phyloP scores from a whole-genome alignment of 1,284 basidiomycete genomes.

The Mycena sp. region DNA sequence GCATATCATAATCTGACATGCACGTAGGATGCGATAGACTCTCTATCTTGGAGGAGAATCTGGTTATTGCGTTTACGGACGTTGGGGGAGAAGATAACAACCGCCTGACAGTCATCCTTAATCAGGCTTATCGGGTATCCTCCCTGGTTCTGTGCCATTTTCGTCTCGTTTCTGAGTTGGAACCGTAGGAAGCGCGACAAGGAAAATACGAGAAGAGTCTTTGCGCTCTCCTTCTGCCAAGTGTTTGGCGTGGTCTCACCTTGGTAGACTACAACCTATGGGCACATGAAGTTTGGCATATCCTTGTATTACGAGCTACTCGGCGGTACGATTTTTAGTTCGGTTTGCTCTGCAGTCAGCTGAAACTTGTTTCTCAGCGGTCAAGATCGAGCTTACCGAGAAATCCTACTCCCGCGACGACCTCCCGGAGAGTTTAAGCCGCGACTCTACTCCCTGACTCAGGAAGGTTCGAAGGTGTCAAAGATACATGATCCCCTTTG shows the following conservation, averaged over 20 bases:
- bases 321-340: slow-evolving; percentile 60
- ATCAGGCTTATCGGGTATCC: slow-evolving; percentile 71
- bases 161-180: slow-evolving; percentile 17
- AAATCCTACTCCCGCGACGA: slow-evolving; percentile 70
- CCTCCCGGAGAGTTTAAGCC: slow-evolving; percentile 63
- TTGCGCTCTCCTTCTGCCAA: slow-evolving; percentile 71
- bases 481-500: slow-evolving; percentile 70
- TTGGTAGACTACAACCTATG: slow-evolving; percentile 74
- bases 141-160: slow-evolving; percentile 38
- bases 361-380: slow-evolving; percentile 49
- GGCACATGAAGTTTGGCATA: slow-evolving; percentile 82
- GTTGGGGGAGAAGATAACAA: slow-evolving; percentile 69
- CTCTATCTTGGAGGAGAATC: slow-evolving; percentile 73
- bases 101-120: slow-evolving; percentile 68
- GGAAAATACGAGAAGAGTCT: slow-evolving; percentile 73
- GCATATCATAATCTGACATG: neutral
- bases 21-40: slow-evolving; percentile 72
- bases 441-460: slow-evolving; percentile 60
- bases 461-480: slow-evolving; percentile 48
- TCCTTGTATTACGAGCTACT: slow-evolving; percentile 72
- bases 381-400: slow-evolving; percentile 70
- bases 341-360: slow-evolving; percentile 24
- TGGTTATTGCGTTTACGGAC: slow-evolving; percentile 75
- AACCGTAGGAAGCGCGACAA: slow-evolving; percentile 70
- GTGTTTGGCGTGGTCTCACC: slow-evolving; percentile 74